Conservation (phyloP, 2,329 filamentous ascomycete species). For the Dactylellina haptotyla region DNA sequence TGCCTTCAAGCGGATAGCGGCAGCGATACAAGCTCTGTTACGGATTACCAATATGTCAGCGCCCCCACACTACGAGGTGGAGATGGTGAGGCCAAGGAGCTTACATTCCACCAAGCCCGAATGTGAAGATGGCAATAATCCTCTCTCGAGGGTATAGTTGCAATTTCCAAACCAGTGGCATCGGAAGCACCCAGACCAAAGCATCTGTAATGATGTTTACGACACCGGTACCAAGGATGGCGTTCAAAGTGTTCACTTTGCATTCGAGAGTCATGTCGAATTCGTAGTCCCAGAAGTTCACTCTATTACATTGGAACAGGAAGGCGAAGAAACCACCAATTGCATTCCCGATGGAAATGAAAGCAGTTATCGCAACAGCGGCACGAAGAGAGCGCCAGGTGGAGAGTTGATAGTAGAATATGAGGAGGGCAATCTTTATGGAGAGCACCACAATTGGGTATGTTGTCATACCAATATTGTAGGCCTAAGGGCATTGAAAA, state of each 20-base stretch:
- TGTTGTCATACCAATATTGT: slow-evolving; percentile 39
- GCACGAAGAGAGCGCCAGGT: slow-evolving; percentile 25
- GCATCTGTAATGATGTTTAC: slow-evolving; percentile 42
- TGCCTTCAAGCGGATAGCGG: slow-evolving; percentile 25
- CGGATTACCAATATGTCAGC: background rate
- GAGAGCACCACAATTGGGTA: slow-evolving; percentile 28
- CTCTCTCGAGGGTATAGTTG: slow-evolving; percentile 37
- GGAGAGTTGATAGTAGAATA: slow-evolving; percentile 42
- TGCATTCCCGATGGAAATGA: slow-evolving; percentile 26
- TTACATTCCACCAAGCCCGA: slow-evolving; percentile 41
- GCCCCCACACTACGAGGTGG: background rate
- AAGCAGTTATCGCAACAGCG: slow-evolving; percentile 26
- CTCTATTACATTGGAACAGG: slow-evolving; percentile 22
- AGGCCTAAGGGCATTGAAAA: slow-evolving; percentile 1
- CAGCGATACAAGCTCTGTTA: slow-evolving; percentile 41
- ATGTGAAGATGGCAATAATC: slow-evolving; percentile 29
- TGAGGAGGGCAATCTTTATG: slow-evolving; percentile 21
- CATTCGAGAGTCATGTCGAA: slow-evolving; percentile 24
- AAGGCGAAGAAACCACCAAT: slow-evolving; percentile 38
- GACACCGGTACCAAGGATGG: slow-evolving; percentile 38
- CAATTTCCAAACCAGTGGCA: slow-evolving; percentile 41
- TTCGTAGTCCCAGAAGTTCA: slow-evolving; percentile 36
- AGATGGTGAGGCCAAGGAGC: background rate
- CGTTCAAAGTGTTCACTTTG: slow-evolving; percentile 26
- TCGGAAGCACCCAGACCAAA: slow-evolving; percentile 41